Evolutionary conservation across 129 eudicot genomes (phyloP).

Genomic region (Smallanthus sonchifolius): DNA sequence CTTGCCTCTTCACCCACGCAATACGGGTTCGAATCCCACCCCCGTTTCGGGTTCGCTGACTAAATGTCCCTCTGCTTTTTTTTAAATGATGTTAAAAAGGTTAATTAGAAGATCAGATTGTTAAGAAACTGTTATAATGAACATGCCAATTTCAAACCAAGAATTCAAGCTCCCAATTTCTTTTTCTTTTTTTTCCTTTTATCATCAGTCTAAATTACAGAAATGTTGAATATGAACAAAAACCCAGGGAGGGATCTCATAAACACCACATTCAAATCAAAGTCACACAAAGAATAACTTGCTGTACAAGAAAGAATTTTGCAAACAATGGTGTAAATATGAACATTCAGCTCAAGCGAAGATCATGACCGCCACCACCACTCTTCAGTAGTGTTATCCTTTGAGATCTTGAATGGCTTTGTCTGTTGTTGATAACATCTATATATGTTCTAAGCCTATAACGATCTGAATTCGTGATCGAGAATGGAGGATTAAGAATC

Average conservation of each 20-base stretch:
- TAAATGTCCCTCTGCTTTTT: too few relatives aligned
- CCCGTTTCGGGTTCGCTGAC: too few relatives aligned
- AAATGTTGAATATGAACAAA: slow-evolving; percentile 29
- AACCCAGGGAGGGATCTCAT: not conserved
- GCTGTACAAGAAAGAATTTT: slow-evolving; percentile 51
- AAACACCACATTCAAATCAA: slow-evolving; percentile 15
- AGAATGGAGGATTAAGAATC: slow-evolving; percentile 81
- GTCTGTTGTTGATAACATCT: slow-evolving; percentile 65
- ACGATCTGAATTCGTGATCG: slow-evolving; percentile 80
- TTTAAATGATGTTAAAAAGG: too few relatives aligned
- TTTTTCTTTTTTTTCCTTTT: not conserved
- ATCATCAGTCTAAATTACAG: slow-evolving; percentile 18
- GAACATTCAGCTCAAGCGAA: slow-evolving; percentile 29
- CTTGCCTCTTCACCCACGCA: too few relatives aligned
- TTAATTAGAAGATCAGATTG: too few relatives aligned
- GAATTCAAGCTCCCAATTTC: not conserved
- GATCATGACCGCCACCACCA: slow-evolving; percentile 29
- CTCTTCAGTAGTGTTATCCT: slow-evolving; percentile 56
- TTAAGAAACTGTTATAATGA: not conserved
- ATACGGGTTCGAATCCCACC: too few relatives aligned
- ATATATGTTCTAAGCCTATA: slow-evolving; percentile 74
- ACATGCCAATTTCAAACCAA: not conserved
- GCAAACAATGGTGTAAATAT: slow-evolving; percentile 17
- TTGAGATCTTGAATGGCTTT: slow-evolving; percentile 75
- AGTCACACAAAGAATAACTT: slow-evolving; percentile 37